These are phyloP conservation scores for Symbiotaphrina buchneri DNA, from an alignment of 495 filamentous ascomycete genomes.

Conservation along the genomic window DNA sequence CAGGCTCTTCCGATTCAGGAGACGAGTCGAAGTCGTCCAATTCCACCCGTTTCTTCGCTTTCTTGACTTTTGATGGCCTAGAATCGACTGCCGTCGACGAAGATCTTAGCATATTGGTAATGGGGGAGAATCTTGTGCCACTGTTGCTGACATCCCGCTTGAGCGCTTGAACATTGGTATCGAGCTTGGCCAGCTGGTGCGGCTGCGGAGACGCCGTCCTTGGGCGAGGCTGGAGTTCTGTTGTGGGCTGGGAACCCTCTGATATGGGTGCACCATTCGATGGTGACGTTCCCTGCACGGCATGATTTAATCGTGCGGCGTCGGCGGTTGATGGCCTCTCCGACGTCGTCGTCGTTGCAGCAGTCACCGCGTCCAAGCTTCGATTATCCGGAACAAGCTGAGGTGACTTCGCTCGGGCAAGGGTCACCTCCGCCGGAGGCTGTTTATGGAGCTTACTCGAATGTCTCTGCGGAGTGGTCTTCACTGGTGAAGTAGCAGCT, in stretches of 20 bases:
- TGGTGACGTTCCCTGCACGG: too few species aligned
- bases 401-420: too few species aligned
- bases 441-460: slow-evolving; percentile 60
- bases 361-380: too few species aligned
- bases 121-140: too few species aligned
- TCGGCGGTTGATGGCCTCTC: too few species aligned
- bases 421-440: slow-evolving; percentile 26
- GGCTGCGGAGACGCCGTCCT: neutral
- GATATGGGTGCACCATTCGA: too few species aligned
- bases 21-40: slow-evolving; percentile 24
- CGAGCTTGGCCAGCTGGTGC: slow-evolving; percentile 11
- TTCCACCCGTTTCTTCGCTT: slow-evolving; percentile 19
- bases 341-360: too few species aligned
- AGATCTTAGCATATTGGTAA: slow-evolving; percentile 13
- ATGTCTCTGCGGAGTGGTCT: slow-evolving; percentile 24
- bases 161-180: slow-evolving; percentile 9
- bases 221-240: too few species aligned
- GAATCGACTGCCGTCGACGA: slow-evolving; percentile 14
- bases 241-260: too few species aligned
- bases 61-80: slow-evolving; percentile 25
- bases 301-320: too few species aligned
- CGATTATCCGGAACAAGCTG: too few species aligned
- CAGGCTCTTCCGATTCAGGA: slow-evolving; percentile 11
- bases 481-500: slow-evolving; percentile 13
- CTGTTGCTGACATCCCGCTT: slow-evolving; percentile 7